A percentile compares a stretch with the other conserved stretches of the same genome.
phyloP scores from a whole-genome alignment of 2,329 filamentous ascomycete species.

The Metarhizium brunneum region DNA sequence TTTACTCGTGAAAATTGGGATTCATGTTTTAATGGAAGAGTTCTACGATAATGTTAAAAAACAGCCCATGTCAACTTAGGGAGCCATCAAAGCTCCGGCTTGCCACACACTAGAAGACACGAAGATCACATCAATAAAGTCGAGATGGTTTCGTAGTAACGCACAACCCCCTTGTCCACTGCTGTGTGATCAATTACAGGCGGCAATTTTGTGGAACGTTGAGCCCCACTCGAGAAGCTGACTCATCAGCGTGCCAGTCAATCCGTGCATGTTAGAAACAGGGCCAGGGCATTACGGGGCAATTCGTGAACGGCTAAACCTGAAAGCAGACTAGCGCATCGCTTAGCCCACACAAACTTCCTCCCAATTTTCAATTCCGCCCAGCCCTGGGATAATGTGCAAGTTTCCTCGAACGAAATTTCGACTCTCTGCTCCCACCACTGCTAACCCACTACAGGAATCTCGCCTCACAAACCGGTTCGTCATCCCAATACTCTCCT shows the following conservation, averaged over 20 bases:
- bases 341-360: conserved; percentile 31
- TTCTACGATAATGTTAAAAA: no score
- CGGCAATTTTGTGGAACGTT: no score
- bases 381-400: conserved; percentile 22
- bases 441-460: conserved; percentile 30
- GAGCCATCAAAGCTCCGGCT: no score
- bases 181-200: no score
- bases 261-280: conserved; percentile 4
- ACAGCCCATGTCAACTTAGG: no score
- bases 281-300: conserved; percentile 20
- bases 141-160: no score
- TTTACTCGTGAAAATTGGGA: neutral
- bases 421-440: conserved; percentile 19
- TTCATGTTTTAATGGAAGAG: no score
- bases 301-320: conserved; percentile 19
- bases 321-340: conserved; percentile 18
- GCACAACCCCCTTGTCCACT: no score
- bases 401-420: conserved; percentile 16
- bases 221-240: conserved; percentile 6
- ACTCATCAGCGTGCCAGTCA: conserved; percentile 13
- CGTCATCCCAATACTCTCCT: conserved; percentile 11
- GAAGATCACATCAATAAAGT: no score
- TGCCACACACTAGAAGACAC: no score
- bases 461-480: conserved; percentile 27
- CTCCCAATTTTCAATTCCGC: conserved; percentile 25